Conservation (phyloP, 1,284 basidiomycete genomes). For the Irpex rosettiformis region DNA sequence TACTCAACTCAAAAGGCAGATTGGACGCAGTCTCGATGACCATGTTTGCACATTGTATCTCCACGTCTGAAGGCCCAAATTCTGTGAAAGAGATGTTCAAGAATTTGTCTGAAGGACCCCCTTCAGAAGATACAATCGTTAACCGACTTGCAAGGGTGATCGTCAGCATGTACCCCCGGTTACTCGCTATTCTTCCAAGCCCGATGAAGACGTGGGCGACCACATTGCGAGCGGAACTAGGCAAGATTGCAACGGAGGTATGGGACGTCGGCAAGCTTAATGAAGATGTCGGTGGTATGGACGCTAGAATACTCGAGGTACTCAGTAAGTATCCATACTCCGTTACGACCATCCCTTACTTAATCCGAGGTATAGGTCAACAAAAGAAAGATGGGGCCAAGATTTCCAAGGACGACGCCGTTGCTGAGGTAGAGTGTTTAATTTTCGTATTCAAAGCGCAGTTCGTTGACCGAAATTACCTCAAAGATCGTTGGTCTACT, state of each 20-base stretch:
- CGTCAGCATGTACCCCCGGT: background rate
- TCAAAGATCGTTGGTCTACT: slow-evolving; percentile 8
- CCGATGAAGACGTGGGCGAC: slow-evolving; percentile 1
- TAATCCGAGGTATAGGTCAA: too few relatives aligned
- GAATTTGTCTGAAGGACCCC: too few relatives aligned
- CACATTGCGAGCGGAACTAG: slow-evolving; percentile 15
- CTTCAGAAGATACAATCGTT: background rate
- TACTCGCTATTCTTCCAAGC: background rate
- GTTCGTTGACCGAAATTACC: slow-evolving; percentile 5
- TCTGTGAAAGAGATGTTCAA: too few relatives aligned
- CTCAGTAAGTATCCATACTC: slow-evolving; percentile 14
- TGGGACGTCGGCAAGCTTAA: slow-evolving; percentile 11
- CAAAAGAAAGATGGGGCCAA: too few relatives aligned
- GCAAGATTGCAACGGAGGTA: slow-evolving; percentile 15
- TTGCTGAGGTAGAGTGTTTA: background rate
- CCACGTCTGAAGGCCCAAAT: background rate
- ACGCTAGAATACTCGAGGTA: slow-evolving; percentile 16
- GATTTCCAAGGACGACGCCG: background rate
- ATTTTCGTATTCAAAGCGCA: background rate
- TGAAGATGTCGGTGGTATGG: slow-evolving; percentile 6
- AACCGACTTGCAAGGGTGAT: background rate
- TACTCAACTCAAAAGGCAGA: background rate
- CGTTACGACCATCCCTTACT: too few relatives aligned
- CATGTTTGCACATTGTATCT: background rate
- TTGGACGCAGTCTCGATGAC: slow-evolving; percentile 2